Percentiles rank a stretch among this genome's conserved stretches.
These are phyloP conservation scores for Paraconiothyrium sp. DNA, from an alignment of 2,329 filamentous ascomycete genomes.

Conservation along the genomic window DNA sequence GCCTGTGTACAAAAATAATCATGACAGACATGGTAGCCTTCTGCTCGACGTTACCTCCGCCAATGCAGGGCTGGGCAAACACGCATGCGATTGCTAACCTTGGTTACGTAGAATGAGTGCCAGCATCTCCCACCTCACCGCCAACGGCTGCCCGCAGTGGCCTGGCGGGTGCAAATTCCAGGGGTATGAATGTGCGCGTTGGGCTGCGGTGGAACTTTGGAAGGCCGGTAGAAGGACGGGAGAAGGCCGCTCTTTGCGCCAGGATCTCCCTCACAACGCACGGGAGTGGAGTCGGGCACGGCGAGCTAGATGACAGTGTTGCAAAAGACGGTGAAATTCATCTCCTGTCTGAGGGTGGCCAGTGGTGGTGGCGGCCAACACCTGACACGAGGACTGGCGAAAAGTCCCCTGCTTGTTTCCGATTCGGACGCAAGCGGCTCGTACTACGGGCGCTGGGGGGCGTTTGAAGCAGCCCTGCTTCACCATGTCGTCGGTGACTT, in stretches of 20 bases:
- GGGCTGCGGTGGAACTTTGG: conserved; percentile 49
- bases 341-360: conserved; percentile 25
- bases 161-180: conserved; percentile 35
- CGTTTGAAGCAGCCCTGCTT: conserved; percentile 37
- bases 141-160: conserved; percentile 31
- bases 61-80: conserved; percentile 27
- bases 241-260: conserved; percentile 44
- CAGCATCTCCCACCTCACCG: conserved; percentile 39
- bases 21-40: conserved; percentile 28
- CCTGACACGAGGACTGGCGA: conserved; percentile 34
- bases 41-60: conserved; percentile 32
- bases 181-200: conserved; percentile 28
- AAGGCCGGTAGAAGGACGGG: conserved; percentile 51
- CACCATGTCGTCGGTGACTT: conserved; percentile 23
- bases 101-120: conserved; percentile 20
- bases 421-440: conserved; percentile 38
- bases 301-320: conserved; percentile 16
- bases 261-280: conserved; percentile 32
- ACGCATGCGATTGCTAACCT: conserved; percentile 12
- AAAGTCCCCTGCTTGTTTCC: conserved; percentile 43
- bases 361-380: conserved; percentile 38
- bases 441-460: conserved; percentile 25
- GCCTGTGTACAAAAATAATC: conserved; percentile 45
- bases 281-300: conserved; percentile 24
- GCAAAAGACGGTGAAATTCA: conserved; percentile 35